Evolutionary conservation across 352 stramenopile species (phyloP), one percentile per base, ranked within the genome.

Genomic region (Phytophthora niederhauseri): DNA sequence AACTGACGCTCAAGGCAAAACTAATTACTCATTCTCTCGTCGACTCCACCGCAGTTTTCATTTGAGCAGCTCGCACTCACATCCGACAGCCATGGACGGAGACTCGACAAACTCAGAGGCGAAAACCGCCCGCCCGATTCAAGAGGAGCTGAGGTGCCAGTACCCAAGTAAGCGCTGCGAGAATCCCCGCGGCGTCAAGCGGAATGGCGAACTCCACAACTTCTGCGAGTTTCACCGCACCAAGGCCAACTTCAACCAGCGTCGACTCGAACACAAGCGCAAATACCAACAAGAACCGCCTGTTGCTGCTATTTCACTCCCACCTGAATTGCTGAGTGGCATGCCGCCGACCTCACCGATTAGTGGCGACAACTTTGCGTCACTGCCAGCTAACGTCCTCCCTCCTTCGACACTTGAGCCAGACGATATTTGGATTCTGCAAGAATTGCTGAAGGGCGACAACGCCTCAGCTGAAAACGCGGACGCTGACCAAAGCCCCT

Each of bases 131-230:
- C 19, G 6, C 45, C 45, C n/a, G 6, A 26, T 51, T 4, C 45
- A 26, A 24, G 45, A 51, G 0, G n/a, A 51, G 9, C 9, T 14
- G 9, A 51, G 45, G 6, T 51, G 45, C 45, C 45, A 51, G 14
- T 80, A 84, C 48, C 57, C 67, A 19, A 77, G 65, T 57, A 83
- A 81, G 34, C 62, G 58, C 6, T 86, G 78, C 55, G 24, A 62
- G 6, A 76, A 84, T 20, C 56, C 57, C 14, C 75, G 76, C 4
- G 64, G 64, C 0, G 14, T 77, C 31, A 84, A 86, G 57, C 64
- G 59, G 26, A 80, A 76, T 49, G 75, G 75, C n/a, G 58, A 80
- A 5, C 76, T 81, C 36, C 80, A 88, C 57, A 72, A 72, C 38
- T 65, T 72, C 30, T 72, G 64, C 28, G 26, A 72, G 20, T 62